These are phyloP conservation scores for Irpex sp. DNA, from an alignment of 1,284 basidiomycete genomes.

Conservation along the genomic window DNA sequence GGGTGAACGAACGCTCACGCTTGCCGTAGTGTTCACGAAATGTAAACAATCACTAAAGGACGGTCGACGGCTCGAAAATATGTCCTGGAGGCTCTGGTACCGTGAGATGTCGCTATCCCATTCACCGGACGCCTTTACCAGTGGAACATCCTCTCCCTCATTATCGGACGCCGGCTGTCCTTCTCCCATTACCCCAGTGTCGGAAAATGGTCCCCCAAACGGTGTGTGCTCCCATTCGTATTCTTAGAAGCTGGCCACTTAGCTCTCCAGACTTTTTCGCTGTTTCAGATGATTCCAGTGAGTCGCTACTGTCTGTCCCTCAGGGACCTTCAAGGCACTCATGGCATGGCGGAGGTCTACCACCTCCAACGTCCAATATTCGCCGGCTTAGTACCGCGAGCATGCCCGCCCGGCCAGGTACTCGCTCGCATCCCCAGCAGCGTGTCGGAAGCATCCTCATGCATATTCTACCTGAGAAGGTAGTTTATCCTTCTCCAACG, in stretches of 20 bases:
- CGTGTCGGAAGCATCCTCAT: slow-evolving; percentile 51
- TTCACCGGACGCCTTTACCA: slow-evolving; percentile 27
- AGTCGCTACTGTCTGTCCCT: slow-evolving; percentile 10
- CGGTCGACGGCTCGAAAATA: slow-evolving; percentile 78
- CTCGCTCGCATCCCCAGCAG: slow-evolving; percentile 26
- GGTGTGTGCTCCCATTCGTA: slow-evolving; percentile 2
- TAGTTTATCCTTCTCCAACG: slow-evolving; percentile 21
- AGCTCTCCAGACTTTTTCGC: slow-evolving; percentile 5
- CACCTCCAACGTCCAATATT: slow-evolving; percentile 10
- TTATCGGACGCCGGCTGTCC: slow-evolving; percentile 21
- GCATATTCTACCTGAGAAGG: slow-evolving; percentile 47
- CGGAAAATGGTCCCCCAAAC: slow-evolving; percentile 24
- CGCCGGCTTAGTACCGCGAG: slow-evolving; percentile 27
- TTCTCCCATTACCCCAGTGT: slow-evolving; percentile 31
- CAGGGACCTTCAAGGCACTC: slow-evolving; percentile 20
- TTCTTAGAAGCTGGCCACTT: slow-evolving; percentile 5
- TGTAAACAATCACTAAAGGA: slow-evolving; percentile 77
- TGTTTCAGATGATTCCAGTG: slow-evolving; percentile 7
- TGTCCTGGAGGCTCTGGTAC: slow-evolving; percentile 85
- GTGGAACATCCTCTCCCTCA: slow-evolving; percentile 25
- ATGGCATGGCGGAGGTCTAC: slow-evolving; percentile 24
- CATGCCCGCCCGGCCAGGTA: slow-evolving; percentile 24
- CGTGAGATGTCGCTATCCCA: slow-evolving; percentile 49
- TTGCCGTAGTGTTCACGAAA: slow-evolving; percentile 70
- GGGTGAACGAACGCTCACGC: slow-evolving; percentile 2